Percentiles rank a stretch among this genome's conserved stretches.
Evolutionary conservation across 2,329 filamentous ascomycete species (phyloP).

Genomic region (Fusarium illudens): DNA sequence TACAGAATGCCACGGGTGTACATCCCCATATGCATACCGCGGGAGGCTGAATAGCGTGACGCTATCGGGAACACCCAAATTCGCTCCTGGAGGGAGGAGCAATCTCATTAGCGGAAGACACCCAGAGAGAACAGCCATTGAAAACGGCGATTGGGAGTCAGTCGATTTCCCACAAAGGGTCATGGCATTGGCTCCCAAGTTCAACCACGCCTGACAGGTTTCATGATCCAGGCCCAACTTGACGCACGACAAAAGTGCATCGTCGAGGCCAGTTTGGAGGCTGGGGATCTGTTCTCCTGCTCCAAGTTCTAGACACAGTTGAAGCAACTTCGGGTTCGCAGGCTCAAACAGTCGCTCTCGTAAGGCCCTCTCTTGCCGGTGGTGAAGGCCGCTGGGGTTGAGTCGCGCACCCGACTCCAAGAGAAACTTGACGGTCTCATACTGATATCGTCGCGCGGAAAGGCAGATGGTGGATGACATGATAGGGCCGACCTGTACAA

Average conservation of each 20-base stretch:
- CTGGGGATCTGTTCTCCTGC: not conserved
- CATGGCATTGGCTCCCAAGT: not conserved
- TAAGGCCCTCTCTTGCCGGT: not conserved
- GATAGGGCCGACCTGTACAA: not conserved
- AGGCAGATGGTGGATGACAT: not conserved
- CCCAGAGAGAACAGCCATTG: not conserved
- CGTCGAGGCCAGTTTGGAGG: not conserved
- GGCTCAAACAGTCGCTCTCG: not conserved
- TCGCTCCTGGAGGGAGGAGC: not conserved
- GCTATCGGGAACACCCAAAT: not conserved
- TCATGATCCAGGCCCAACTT: not conserved
- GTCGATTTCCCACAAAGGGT: not conserved
- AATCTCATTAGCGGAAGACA: not conserved
- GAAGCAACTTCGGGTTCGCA: not conserved
- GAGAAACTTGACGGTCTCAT: not conserved
- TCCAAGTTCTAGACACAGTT: not conserved
- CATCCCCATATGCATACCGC: not conserved
- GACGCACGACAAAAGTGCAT: not conserved
- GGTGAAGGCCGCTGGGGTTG: not conserved
- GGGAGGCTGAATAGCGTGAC: not conserved
- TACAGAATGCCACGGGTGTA: not conserved
- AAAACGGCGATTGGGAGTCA: not conserved
- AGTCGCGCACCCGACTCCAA: not conserved
- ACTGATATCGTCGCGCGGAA: not conserved
- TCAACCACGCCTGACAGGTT: not conserved